Base-by-base conservation (phyloP, 2,329 filamentous ascomycete genomes). In the Tolypocladium endophyticum region DNA sequence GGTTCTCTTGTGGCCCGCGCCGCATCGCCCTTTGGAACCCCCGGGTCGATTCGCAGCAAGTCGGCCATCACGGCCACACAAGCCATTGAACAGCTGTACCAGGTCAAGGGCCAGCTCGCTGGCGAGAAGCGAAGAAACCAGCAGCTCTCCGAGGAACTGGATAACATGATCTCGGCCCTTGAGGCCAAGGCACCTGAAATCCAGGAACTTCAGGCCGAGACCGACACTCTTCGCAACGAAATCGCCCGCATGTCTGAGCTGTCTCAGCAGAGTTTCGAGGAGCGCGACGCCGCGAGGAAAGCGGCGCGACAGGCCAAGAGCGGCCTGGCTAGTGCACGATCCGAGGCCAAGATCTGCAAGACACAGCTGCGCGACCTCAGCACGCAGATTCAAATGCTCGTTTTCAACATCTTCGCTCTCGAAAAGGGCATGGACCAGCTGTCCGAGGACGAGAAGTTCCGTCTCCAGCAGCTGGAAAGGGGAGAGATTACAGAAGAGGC, bases 361-460 rank as follows among this genome's bases (percentile, higher is more conserved):
- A 89, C 92, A 64, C 92, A 97, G 71, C 79, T 97, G 11, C 88
- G 93, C 39, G 94, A 97, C 72, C 81, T 96, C 25, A 92, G 92
- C 67, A 87, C 89, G 1, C 92, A 99, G 72, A 85, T 97, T 64
- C 95, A 96, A 72, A 87, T 96, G 69, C 82, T 99, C 7, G 81
- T 97, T 5, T 89, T 95, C 73, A 93, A 96, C 72, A 82, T 92
- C 60, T 87, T 95, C 68, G 86, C 90, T 25, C 85, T 87, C 59
- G 89, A 96, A 67, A 88, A 90, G 72, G 93, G 92, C 30, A 75
- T 88, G 55, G 86, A 88, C 45, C 81, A 87, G 59, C 80, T 95
- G 55, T 85, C 81, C 8, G 79, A 85, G 0, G 87, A 90, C 62
- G 90, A 96, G 65, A 84, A 85, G 28, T 78, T 85, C 55, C 87